Conservation (phyloP, 345 rosid genomes). For the Barbarea vulgaris region DNA sequence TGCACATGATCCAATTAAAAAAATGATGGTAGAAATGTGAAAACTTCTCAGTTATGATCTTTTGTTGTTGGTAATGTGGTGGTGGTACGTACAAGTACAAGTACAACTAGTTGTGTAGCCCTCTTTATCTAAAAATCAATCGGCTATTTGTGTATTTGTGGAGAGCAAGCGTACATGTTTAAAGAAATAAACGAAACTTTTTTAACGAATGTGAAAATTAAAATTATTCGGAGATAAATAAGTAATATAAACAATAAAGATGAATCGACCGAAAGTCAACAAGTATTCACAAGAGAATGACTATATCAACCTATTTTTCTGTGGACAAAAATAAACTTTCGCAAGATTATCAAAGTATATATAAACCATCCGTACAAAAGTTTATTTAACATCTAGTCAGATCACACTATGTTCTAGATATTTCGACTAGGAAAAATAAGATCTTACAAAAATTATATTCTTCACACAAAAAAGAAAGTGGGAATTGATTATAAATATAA, state of each 20-base stretch:
- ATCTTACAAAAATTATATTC: not conserved
- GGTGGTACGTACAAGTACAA: too few species aligned
- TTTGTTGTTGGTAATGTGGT: too few species aligned
- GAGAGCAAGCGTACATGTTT: too few species aligned
- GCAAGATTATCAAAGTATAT: not conserved
- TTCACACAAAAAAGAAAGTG: not conserved
- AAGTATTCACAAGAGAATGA: not conserved
- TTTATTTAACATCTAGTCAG: not conserved
- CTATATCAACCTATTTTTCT: not conserved
- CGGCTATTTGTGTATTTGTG: too few species aligned
- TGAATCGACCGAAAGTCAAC: not conserved
- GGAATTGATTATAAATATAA: not conserved
- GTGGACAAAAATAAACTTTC: not conserved
- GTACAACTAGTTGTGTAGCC: too few species aligned
- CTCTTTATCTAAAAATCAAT: too few species aligned
- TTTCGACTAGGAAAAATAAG: constrained; percentile 1
- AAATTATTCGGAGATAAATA: not conserved
- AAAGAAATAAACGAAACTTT: too few species aligned
- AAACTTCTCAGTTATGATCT: too few species aligned
- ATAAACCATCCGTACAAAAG: not conserved
- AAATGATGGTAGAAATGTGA: too few species aligned
- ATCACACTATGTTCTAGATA: not conserved
- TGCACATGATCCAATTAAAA: too few species aligned
- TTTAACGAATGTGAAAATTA: not conserved
- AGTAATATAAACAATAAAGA: not conserved